Conservation (phyloP, 2,329 filamentous ascomycete genomes). For the Aspergillus ochraceus region DNA sequence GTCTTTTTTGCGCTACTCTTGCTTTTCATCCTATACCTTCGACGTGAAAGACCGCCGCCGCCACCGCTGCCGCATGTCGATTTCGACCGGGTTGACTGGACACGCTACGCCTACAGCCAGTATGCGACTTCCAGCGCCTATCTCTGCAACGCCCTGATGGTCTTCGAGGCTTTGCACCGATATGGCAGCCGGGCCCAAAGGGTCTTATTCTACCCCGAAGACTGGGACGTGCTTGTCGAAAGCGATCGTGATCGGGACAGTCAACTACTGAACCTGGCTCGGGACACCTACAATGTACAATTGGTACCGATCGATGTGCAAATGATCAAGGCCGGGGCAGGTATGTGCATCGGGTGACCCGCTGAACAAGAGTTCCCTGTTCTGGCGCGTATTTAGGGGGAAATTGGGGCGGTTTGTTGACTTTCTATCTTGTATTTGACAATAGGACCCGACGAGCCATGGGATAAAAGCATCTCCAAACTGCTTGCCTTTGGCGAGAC, state of each 20-base stretch:
- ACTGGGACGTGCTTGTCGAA: slow-evolving; percentile 38
- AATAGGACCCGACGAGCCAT: slow-evolving; percentile 47
- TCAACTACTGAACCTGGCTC: slow-evolving; percentile 51
- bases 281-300: slow-evolving; percentile 51
- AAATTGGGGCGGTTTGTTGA: not conserved
- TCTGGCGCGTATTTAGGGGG: not conserved
- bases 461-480: slow-evolving; percentile 67
- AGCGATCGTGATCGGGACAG: slow-evolving; percentile 36
- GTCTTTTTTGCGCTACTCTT: slow-evolving; percentile 23
- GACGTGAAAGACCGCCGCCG: slow-evolving; percentile 19
- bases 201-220: slow-evolving; percentile 43
- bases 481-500: slow-evolving; percentile 68
- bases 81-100: slow-evolving; percentile 41
- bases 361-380: not conserved
- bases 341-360: slow-evolving; percentile 16
- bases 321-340: slow-evolving; percentile 27
- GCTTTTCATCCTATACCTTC: slow-evolving; percentile 28
- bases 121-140: slow-evolving; percentile 45
- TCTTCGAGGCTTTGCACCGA: slow-evolving; percentile 42
- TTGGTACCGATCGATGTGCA: slow-evolving; percentile 49
- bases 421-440: not conserved
- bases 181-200: slow-evolving; percentile 42
- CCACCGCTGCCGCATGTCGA: slow-evolving; percentile 27
- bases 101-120: slow-evolving; percentile 44
- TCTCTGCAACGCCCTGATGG: slow-evolving; percentile 45